These are phyloP conservation scores for Pleoardoris graminearum DNA, from an alignment of 2,329 filamentous ascomycete genomes.

Conservation along the genomic window DNA sequence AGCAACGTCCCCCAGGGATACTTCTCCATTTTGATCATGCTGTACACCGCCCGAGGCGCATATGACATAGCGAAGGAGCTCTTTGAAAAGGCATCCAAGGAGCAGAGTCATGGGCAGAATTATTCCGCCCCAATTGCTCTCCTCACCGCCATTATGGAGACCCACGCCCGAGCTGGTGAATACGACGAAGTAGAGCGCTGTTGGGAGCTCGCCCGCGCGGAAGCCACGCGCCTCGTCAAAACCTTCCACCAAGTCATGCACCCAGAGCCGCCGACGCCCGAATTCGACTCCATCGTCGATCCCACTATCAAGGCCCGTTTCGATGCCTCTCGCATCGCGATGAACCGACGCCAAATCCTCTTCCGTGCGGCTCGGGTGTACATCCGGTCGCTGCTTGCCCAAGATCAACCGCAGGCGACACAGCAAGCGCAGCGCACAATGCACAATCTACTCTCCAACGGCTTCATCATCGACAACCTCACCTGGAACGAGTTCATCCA, in stretches of 20 bases:
- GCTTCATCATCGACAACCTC: constrained; percentile 73
- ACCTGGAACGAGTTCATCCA: constrained; percentile 83
- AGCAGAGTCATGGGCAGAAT: constrained; percentile 7
- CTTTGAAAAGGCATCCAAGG: constrained; percentile 23
- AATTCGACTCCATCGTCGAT: constrained; percentile 28
- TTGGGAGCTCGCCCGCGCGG: constrained; percentile 66
- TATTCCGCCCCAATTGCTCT: constrained; percentile 45
- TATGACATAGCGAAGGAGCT: constrained; percentile 46
- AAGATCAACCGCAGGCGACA: constrained; percentile 51
- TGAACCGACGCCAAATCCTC: constrained; percentile 54
- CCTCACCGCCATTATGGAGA: constrained; percentile 65
- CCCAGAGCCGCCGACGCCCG: constrained; percentile 25
- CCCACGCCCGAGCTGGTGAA: constrained; percentile 61
- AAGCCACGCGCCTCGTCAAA: constrained; percentile 51
- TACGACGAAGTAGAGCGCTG: constrained; percentile 64
- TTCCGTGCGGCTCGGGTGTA: constrained; percentile 55
- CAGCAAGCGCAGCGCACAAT: constrained; percentile 46
- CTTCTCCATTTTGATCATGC: constrained; percentile 60
- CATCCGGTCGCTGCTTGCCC: constrained; percentile 56
- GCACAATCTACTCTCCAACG: constrained; percentile 61
- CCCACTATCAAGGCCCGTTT: constrained; percentile 21
- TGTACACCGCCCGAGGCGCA: constrained; percentile 55
- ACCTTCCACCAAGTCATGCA: constrained; percentile 41
- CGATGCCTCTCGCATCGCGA: constrained; percentile 28
- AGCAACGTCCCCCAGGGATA: constrained; percentile 55